Evolutionary conservation across 345 rosid species (phyloP), one percentile per base, ranked within the genome.

Genomic region (Moricandia moricandioides): DNA sequence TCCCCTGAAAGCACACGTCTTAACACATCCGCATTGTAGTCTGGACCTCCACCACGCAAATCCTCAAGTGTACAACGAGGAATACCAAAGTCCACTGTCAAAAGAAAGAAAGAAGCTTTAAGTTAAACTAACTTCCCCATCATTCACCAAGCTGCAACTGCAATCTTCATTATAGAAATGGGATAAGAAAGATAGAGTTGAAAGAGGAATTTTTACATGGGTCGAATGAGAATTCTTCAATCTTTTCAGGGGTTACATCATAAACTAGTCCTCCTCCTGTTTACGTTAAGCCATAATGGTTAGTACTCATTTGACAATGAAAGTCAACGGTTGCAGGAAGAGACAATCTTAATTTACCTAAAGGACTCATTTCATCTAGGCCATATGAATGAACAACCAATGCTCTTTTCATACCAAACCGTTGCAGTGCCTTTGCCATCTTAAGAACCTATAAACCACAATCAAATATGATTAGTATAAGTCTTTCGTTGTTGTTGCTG

Each of bases 331-430:
- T 37, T 61, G 18, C 55, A 6, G 16, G 73, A 62, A n/a, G 74
- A 62, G 30, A 26, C 18, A 56, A 55, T 13, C 55, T 75, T 45
- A 45, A 45, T 45, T 5, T 81, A 89, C 99, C 96, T 0, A 91
- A 86, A 26, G 99, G 96, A 80, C 97, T 96, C 81, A 96, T 96
- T 85, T 96, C 99, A 74, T 92, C 99, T 61, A 96, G 80, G 67
- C 99, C 99, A 77, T 84, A 91, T 12, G 97, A 96, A 81, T 92
- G 99, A 70, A 91, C 98, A 74, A 96, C 97, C 31, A 96, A 78
- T 5, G 97, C 95, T 87, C 97, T 85, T 83, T 85, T 88, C 97
- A 87, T 81, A 71, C 99, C 99, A 86, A 92, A 89, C 34, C 85
- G 67, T 81, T 92, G 97, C 78, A 96, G 79, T 24, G 96, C 97